Conservation (phyloP, 305 asterid species). For the Salvia sclarea region DNA sequence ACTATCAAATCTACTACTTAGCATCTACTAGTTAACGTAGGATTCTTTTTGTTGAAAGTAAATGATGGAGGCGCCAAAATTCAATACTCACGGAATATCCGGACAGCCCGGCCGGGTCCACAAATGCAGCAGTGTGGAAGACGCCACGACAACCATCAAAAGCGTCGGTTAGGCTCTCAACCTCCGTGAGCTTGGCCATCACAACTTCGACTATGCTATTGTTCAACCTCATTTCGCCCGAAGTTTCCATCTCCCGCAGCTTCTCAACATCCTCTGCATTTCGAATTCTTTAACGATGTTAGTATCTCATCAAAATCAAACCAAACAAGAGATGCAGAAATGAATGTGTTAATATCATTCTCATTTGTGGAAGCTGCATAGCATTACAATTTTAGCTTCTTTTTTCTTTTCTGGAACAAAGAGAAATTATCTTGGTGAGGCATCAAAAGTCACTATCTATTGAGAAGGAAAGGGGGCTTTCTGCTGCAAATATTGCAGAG, state of each 20-base stretch:
- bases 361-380: not conserved
- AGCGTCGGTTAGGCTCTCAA: constrained; percentile 59
- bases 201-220: constrained; percentile 58
- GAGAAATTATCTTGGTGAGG: not conserved
- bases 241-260: constrained; percentile 72
- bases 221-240: constrained; percentile 71
- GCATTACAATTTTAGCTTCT: not conserved
- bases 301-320: constrained; percentile 2
- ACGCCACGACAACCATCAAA: constrained; percentile 78
- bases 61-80: not conserved
- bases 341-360: too few relatives aligned
- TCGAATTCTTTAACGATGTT: not conserved
- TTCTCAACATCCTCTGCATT: constrained; percentile 85
- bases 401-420: not conserved
- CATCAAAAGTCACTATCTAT: not conserved
- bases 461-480: not conserved
- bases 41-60: not conserved
- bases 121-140: constrained; percentile 79
- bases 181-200: constrained; percentile 59
- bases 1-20: too few relatives aligned
- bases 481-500: not conserved
- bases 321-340: not conserved
- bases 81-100: constrained; percentile 76
- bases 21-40: not conserved
- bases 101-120: constrained; percentile 87